Evolutionary conservation across 371 early-diverging fungal genomes (phyloP).

Genomic region (Rhizomucor pusillus): DNA sequence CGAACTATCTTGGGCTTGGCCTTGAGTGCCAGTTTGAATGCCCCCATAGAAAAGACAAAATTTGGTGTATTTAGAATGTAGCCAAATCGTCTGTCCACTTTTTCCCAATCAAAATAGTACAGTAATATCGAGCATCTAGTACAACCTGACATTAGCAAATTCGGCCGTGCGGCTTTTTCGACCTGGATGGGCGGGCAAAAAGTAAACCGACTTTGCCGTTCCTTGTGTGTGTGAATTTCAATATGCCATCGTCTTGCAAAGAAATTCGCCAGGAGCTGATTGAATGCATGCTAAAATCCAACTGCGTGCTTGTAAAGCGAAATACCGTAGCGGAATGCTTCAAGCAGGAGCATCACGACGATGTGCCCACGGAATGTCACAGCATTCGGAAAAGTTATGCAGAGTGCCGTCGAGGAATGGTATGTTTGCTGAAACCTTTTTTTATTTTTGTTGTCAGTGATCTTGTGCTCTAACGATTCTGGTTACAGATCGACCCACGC

Average conservation of each 20-base stretch:
- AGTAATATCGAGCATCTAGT: too few species aligned
- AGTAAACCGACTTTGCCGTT: not conserved
- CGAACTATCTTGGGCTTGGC: slow-evolving; percentile 86
- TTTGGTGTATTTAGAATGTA: slow-evolving; percentile 99
- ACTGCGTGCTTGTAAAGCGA: slow-evolving; percentile 67
- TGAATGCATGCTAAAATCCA: slow-evolving; percentile 70
- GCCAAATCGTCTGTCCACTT: too few species aligned
- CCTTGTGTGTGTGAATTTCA: too few species aligned
- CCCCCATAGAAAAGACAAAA: slow-evolving; percentile 70
- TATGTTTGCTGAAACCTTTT: slow-evolving; percentile 17
- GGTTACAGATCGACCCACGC: slow-evolving; percentile 43
- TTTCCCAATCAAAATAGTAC: too few species aligned
- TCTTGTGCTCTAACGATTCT: not conserved
- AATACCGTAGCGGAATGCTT: slow-evolving; percentile 67
- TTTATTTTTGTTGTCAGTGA: not conserved
- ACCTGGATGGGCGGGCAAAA: not conserved
- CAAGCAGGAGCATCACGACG: slow-evolving; percentile 53
- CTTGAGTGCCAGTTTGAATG: slow-evolving; percentile 81
- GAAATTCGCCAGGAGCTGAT: slow-evolving; percentile 69
- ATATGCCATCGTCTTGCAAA: slow-evolving; percentile 67
- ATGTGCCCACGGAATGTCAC: slow-evolving; percentile 64
- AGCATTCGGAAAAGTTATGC: slow-evolving; percentile 65
- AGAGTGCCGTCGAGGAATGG: slow-evolving; percentile 72
- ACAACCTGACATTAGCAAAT: too few species aligned
- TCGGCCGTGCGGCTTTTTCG: too few species aligned